Base-by-base conservation (phyloP, 495 filamentous ascomycete species). In the Aspergillus panamensis region DNA sequence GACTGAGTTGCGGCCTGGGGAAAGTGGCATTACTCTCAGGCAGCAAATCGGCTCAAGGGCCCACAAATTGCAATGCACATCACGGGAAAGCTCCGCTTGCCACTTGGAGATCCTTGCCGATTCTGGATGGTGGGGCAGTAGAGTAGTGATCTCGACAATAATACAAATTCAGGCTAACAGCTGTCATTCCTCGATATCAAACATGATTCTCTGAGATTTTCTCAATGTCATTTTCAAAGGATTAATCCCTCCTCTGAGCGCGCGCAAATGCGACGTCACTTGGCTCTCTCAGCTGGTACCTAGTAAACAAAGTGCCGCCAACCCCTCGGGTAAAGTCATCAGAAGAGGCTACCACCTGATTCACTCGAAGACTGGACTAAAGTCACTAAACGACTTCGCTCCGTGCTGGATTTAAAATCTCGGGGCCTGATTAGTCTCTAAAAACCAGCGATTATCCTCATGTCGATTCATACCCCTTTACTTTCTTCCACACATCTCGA, bases 271-370 rank as follows among this genome's bases (percentile, higher is more conserved):
- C 64, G 61, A 67, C 64, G 64, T 67, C 64, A 67, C 59, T 58
- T 32, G 48, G 50, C 20, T 33, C 14, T 48, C 53, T 62, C 58
- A 62, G 57, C 58, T 66, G 63, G 52, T 55, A 58, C 59, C 56
- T 65, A 62, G 51, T 43, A 59, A 49, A 60, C 50, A 20, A 47
- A 49, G 19, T 39, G 51, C 48, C 19, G 32, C 37, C 53, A 57
- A 49, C 48, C 9, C 48, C 20, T 3, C n/a, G 33, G 39, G 21
- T 16, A 54, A 12, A 55, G 35, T 44, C 31, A 58, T 65, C 65
- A 69, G 52, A 63, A 67, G 65, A 59, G 32, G 40, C 52, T 6
- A 49, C 32, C 66, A 66, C 58, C 67, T 72, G 66, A 76, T 72
- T 56, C 59, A 55, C 48, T 16, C 50, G 31, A 30, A 55, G 39